Conservation (phyloP, 371 early-diverging fungal genomes). For the Capniomyces stellatus region DNA sequence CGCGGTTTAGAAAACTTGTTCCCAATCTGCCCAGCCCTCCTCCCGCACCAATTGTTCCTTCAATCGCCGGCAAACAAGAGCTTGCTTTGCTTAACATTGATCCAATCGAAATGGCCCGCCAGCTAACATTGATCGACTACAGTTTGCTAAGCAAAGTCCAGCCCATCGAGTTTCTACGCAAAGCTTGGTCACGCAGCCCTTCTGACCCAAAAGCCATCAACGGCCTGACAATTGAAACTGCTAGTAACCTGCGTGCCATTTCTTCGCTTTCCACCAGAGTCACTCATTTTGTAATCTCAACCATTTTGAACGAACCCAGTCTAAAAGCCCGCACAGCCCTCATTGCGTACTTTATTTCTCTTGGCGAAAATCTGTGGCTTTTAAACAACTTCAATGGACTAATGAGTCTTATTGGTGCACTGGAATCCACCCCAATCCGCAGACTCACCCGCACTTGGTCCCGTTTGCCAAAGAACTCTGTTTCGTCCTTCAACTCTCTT, state of each 20-base stretch:
- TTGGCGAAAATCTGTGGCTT: conserved; percentile 57
- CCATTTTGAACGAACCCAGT: conserved; percentile 61
- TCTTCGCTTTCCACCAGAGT: conserved; percentile 55
- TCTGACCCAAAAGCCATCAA: conserved; percentile 27
- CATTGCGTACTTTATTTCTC: conserved; percentile 61
- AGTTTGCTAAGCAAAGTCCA: conserved; percentile 58
- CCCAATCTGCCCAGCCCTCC: conserved; percentile 34
- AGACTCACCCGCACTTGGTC: conserved; percentile 81
- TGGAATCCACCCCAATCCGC: conserved; percentile 72
- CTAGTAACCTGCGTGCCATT: conserved; percentile 51
- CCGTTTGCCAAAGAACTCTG: conserved; percentile 23
- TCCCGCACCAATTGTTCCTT: conserved; percentile 48
- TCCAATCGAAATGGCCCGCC: conserved; percentile 82
- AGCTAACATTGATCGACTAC: conserved; percentile 75
- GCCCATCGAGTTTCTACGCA: conserved; percentile 69
- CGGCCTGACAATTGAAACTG: conserved; percentile 31
- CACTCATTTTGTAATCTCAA: conserved; percentile 74
- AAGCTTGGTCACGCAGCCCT: conserved; percentile 68
- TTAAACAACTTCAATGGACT: conserved; percentile 87
- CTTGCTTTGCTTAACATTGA: conserved; percentile 66
- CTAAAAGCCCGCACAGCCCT: conserved; percentile 49
- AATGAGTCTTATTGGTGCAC: conserved; percentile 74
- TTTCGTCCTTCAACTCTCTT: conserved; percentile 35
- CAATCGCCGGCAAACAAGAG: conserved; percentile 28
- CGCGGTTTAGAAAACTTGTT: conserved; percentile 33